Evolutionary conservation across 73 alveolate genomes (phyloP).

Genomic region (Paraurostyla sp.): DNA sequence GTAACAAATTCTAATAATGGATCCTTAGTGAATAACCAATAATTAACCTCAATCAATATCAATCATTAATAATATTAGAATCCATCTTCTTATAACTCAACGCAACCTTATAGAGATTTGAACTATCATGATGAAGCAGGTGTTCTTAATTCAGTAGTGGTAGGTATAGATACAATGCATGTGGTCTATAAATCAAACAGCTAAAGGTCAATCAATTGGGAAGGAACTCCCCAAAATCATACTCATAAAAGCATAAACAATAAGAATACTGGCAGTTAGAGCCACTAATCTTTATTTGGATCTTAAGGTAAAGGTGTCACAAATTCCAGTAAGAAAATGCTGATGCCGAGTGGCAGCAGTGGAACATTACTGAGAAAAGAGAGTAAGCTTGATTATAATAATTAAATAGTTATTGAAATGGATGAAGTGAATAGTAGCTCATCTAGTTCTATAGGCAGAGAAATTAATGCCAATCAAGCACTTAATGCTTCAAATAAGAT

Average conservation of each 20-base stretch:
- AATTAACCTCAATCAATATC: too few species aligned
- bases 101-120: constrained; percentile 13
- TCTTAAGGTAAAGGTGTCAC: constrained; percentile 52
- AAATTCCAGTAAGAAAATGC: constrained; percentile 20
- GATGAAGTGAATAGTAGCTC: constrained; percentile 58
- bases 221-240: constrained; percentile 50
- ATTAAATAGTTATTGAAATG: constrained; percentile 33
- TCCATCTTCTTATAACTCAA: not conserved
- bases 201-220: constrained; percentile 46
- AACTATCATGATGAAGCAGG: not conserved
- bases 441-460: constrained; percentile 54
- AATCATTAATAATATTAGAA: not conserved
- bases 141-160: not conserved
- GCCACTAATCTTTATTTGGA: constrained; percentile 36
- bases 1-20: too few species aligned
- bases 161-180: too few species aligned
- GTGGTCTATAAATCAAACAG: constrained; percentile 40
- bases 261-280: constrained; percentile 45
- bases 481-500: constrained; percentile 30
- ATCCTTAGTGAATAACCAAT: too few species aligned
- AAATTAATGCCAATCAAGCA: constrained; percentile 24
- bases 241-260: constrained; percentile 24
- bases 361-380: constrained; percentile 54
- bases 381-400: not conserved
- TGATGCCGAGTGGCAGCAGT: constrained; percentile 58